phyloP scores from a whole-genome alignment of 805 yeast genomes.

The Starmerella geochares region DNA sequence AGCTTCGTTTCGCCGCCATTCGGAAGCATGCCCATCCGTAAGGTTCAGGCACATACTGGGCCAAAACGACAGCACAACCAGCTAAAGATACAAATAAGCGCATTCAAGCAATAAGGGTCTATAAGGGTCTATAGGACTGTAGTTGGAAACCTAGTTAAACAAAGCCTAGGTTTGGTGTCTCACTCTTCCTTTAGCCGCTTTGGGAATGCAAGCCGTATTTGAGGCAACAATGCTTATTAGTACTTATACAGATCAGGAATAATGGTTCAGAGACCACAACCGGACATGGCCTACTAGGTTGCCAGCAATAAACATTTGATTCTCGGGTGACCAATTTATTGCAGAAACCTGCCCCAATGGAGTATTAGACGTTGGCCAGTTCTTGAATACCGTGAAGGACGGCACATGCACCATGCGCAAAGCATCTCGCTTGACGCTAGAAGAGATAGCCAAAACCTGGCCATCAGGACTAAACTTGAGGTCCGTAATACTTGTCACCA shows the following conservation, averaged over 20 bases:
- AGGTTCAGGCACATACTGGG: slow-evolving; percentile 20
- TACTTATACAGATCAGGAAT: slow-evolving; percentile 26
- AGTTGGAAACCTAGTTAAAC: no score
- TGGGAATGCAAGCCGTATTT: neutral
- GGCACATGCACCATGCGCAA: slow-evolving; percentile 80
- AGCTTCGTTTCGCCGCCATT: slow-evolving; percentile 13
- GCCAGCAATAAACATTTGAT: slow-evolving; percentile 78
- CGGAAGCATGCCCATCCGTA: slow-evolving; percentile 24
- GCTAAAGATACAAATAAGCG: neutral
- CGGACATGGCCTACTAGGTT: slow-evolving; percentile 86
- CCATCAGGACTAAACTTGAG: slow-evolving; percentile 76
- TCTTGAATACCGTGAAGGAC: slow-evolving; percentile 70
- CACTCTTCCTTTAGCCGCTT: neutral
- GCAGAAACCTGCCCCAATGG: slow-evolving; percentile 91
- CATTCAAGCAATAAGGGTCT: neutral
- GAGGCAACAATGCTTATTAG: neutral
- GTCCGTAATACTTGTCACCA: slow-evolving; percentile 69
- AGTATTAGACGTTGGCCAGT: slow-evolving; percentile 97
- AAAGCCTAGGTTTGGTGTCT: no score
- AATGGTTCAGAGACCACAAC: slow-evolving; percentile 80
- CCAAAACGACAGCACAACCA: neutral
- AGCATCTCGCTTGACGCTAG: slow-evolving; percentile 77
- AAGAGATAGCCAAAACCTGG: slow-evolving; percentile 75
- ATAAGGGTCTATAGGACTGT: neutral
- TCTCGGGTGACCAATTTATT: slow-evolving; percentile 65